Percentiles rank a stretch among this genome's conserved stretches.
phyloP scores from a whole-genome alignment of 1,139 yeast species.

The Pneumocystis oryctolagi region DNA sequence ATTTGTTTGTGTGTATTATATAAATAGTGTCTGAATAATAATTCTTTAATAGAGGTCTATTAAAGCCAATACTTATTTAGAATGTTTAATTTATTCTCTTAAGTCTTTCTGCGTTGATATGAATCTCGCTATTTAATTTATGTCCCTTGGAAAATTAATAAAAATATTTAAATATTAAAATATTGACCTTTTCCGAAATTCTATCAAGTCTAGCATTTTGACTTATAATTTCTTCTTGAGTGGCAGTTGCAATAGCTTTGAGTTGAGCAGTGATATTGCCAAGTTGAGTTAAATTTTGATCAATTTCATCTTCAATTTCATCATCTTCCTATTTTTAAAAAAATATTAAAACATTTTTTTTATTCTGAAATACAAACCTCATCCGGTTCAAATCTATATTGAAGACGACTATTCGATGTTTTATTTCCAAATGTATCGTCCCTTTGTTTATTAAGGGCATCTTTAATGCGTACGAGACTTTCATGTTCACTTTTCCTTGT shows the following conservation, averaged over 20 bases:
- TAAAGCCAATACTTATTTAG: not conserved
- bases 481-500: conserved; percentile 32
- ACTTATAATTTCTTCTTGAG: conserved; percentile 37
- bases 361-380: conserved; percentile 17
- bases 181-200: conserved; percentile 34
- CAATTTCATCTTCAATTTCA: conserved; percentile 44
- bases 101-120: conserved; percentile 32
- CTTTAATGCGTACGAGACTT: conserved; percentile 31
- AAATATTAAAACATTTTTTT: conserved; percentile 24
- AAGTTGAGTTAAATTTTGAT: conserved; percentile 38
- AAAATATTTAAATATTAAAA: not conserved
- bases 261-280: conserved; percentile 35
- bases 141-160: conserved; percentile 21
- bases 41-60: not conserved
- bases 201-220: conserved; percentile 40
- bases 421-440: conserved; percentile 14
- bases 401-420: conserved; percentile 25
- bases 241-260: conserved; percentile 36
- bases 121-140: conserved; percentile 38
- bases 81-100: conserved; percentile 25
- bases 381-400: conserved; percentile 37
- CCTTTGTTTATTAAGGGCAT: conserved; percentile 18
- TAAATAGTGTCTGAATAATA: not conserved
- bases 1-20: not conserved
- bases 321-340: conserved; percentile 37